These are phyloP conservation scores for Falciphora oryzae DNA, from an alignment of 2,329 filamentous ascomycete species.

Conservation along the genomic window DNA sequence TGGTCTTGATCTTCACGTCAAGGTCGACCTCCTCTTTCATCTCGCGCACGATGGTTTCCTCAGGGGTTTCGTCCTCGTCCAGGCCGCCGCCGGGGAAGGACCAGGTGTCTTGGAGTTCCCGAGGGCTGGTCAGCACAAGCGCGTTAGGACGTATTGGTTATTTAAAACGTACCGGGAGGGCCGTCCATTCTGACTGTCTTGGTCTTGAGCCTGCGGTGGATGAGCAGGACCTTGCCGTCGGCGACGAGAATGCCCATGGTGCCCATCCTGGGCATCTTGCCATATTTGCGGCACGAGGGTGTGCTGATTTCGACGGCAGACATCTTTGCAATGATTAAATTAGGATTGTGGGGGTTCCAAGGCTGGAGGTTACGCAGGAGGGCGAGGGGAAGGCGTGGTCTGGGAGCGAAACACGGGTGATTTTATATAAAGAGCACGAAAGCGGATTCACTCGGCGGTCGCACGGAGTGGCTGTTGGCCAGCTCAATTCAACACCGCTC, in stretches of 20 bases:
- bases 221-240: slow-evolving; percentile 1
- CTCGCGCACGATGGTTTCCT: slow-evolving; percentile 6
- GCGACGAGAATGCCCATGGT: slow-evolving; percentile 2
- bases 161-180: background rate
- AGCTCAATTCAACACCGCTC: too few species aligned
- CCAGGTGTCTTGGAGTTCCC: slow-evolving; percentile 1
- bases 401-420: too few species aligned
- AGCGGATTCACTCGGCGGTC: too few species aligned
- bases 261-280: background rate
- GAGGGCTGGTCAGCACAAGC: background rate
- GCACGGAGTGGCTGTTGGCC: too few species aligned
- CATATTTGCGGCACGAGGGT: background rate
- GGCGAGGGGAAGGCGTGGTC: too few species aligned
- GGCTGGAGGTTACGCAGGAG: too few species aligned
- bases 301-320: background rate
- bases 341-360: too few species aligned
- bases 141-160: background rate
- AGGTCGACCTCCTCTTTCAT: slow-evolving; percentile 4
- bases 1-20: slow-evolving; percentile 1
- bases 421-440: too few species aligned
- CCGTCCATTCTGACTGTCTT: background rate
- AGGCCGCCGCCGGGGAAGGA: slow-evolving; percentile 5
- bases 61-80: slow-evolving; percentile 5
- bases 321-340: background rate
- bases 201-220: background rate